A percentile compares a stretch with the other conserved stretches of the same genome.
Conservation (phyloP, 192 early-diverging fungal species). For the Gigaspora rosea region DNA sequence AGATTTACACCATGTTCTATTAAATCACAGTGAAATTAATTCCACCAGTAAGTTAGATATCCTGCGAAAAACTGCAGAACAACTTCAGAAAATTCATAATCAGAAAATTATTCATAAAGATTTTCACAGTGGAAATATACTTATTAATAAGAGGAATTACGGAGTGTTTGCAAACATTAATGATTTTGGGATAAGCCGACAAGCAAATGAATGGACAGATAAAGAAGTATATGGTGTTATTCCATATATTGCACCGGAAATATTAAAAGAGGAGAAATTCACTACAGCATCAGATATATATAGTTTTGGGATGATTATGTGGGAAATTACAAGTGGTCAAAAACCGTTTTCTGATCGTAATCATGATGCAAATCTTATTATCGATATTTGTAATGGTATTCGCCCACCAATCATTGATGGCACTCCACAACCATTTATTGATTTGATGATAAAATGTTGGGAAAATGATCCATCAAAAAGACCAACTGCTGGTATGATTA, state of each 20-base stretch:
- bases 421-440: not conserved
- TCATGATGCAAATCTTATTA: not conserved
- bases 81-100: too few species aligned
- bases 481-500: not conserved
- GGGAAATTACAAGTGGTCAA: not conserved
- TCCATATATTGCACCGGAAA: not conserved
- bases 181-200: not conserved
- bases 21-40: too few species aligned
- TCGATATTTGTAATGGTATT: not conserved
- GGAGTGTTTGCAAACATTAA: not conserved
- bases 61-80: too few species aligned
- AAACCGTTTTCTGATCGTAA: not conserved
- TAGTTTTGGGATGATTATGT: not conserved
- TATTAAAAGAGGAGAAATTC: not conserved
- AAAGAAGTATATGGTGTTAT: not conserved
- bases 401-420: not conserved
- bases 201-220: not conserved
- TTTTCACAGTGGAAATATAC: constrained; percentile 10
- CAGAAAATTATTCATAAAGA: not conserved
- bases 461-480: not conserved
- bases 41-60: too few species aligned
- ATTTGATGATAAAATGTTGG: not conserved
- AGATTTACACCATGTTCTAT: too few species aligned
- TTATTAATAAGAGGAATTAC: too few species aligned
- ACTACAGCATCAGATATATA: not conserved